Evolutionary conservation across 1,284 basidiomycete species (phyloP), one percentile per base, ranked within the genome.

Genomic region (Amylostereum areolatum): DNA sequence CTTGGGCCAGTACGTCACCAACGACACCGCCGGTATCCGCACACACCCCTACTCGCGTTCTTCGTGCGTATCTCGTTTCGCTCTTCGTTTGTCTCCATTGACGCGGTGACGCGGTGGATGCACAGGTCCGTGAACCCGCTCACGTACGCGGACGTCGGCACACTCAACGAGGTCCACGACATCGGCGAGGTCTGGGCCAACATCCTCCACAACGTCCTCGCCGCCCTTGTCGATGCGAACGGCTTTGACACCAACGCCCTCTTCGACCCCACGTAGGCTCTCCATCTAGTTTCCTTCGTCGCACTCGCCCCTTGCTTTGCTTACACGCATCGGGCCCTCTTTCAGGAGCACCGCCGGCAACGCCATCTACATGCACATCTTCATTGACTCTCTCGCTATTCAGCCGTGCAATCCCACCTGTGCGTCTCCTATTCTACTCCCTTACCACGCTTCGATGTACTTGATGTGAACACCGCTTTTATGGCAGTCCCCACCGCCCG

Each of bases 141-240:
- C 39, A 63, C 57, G 5, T 75, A 75, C 59, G 67, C 67, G 4
- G 66, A 61, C 48, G 52, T 75, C 35, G 53, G 57, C 48, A 58
- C 59, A 2, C 60, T 67, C n/a, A 66, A 52, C 34, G 71, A 71
- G 56, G 71, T 72, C 28, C 73, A 77, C 60, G 72, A 63, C 37
- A 73, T 77, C 46, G 74, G 74, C 33, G 70, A 77, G 54, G 68
- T 76, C 45, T 77, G 75, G 77, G 75, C 76, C 29, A 78, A 77
- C 65, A 69, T 70, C 4, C 67, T 78, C n/a, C 74, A 77, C 68
- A 74, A 76, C 56, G 72, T 78, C 31, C 72, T 74, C 55, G 73
- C 72, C 9, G 66, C 63, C 2, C 73, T 79, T 41, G 73, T 79
- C 36, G 50, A 36, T 3, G 65, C 52, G 9, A 62, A 68, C 50